These are phyloP conservation scores for Wallacemonas collosoma DNA, from an alignment of 208 protist genomes.

Conservation along the genomic window DNA sequence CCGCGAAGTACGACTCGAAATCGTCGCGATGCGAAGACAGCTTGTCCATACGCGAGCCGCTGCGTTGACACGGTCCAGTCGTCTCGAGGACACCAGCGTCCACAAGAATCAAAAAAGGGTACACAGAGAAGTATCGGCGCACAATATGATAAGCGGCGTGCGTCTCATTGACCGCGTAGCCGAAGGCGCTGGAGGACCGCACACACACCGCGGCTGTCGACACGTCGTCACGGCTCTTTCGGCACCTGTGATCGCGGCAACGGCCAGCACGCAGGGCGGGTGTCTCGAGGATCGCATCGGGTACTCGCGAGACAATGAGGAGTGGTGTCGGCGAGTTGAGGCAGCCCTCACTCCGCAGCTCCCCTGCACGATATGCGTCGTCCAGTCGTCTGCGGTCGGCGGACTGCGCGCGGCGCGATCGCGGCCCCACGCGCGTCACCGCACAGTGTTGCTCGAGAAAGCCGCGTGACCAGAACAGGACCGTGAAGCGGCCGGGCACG, in stretches of 20 bases:
- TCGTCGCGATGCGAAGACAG: neutral
- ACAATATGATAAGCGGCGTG: slow-evolving; percentile 4
- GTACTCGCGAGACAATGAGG: slow-evolving; percentile 2
- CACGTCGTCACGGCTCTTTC: too few relatives aligned
- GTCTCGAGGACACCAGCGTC: neutral
- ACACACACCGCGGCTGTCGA: neutral
- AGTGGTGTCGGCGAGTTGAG: neutral
- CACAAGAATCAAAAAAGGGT: slow-evolving; percentile 2
- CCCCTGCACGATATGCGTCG: neutral
- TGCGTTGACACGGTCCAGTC: neutral
- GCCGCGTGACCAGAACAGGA: slow-evolving; percentile 22
- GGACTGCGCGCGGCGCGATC: neutral
- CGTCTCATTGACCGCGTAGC: slow-evolving; percentile 6
- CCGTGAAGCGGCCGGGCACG: slow-evolving; percentile 20
- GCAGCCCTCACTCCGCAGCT: too few relatives aligned
- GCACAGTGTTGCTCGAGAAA: neutral
- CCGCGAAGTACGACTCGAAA: slow-evolving; percentile 10
- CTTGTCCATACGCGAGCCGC: too few relatives aligned
- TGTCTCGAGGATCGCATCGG: neutral
- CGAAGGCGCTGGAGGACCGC: slow-evolving; percentile 1
- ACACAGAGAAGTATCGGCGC: slow-evolving; percentile 9
- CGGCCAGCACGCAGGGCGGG: neutral
- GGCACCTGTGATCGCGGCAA: neutral
- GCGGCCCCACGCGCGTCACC: slow-evolving; percentile 8
- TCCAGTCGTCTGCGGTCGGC: neutral